Conservation (phyloP, 768 basidiomycete species). For the Collybiopsis confluens region DNA sequence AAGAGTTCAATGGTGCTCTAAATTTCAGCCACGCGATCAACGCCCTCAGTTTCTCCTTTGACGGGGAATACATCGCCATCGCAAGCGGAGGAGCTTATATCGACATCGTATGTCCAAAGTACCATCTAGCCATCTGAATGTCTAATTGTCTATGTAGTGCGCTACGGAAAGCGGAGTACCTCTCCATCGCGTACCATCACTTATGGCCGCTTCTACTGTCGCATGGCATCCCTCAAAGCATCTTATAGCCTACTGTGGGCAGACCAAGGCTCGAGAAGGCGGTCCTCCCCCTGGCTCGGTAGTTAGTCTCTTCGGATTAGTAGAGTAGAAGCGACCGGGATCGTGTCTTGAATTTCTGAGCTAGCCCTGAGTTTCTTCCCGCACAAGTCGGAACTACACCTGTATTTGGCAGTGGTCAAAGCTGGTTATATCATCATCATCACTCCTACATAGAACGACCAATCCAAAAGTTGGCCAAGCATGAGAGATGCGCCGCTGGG, state of each 20-base stretch:
- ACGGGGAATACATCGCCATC: constrained; percentile 80
- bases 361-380: too few species aligned
- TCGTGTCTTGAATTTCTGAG: too few species aligned
- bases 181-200: constrained; percentile 70
- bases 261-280: constrained; percentile 63
- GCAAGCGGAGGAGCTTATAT: constrained; percentile 69
- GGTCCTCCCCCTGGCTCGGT: constrained; percentile 64
- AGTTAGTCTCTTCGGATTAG: constrained; percentile 67
- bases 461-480: too few species aligned
- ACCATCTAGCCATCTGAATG: background rate
- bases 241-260: constrained; percentile 79
- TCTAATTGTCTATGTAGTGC: constrained; percentile 41
- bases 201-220: constrained; percentile 71
- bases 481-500: too few species aligned
- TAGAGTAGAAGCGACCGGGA: constrained; percentile 10
- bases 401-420: too few species aligned
- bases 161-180: constrained; percentile 74
- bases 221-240: constrained; percentile 82
- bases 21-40: constrained; percentile 62
- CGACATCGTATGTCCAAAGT: constrained; percentile 52
- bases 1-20: constrained; percentile 5
- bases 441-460: too few species aligned
- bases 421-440: too few species aligned
- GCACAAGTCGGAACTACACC: too few species aligned
- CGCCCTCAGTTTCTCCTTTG: constrained; percentile 73